A percentile compares a stretch with the other conserved stretches of the same genome.
These are phyloP conservation scores for Penicillium egyptiacum DNA, from an alignment of 495 filamentous ascomycete genomes.

Conservation along the genomic window DNA sequence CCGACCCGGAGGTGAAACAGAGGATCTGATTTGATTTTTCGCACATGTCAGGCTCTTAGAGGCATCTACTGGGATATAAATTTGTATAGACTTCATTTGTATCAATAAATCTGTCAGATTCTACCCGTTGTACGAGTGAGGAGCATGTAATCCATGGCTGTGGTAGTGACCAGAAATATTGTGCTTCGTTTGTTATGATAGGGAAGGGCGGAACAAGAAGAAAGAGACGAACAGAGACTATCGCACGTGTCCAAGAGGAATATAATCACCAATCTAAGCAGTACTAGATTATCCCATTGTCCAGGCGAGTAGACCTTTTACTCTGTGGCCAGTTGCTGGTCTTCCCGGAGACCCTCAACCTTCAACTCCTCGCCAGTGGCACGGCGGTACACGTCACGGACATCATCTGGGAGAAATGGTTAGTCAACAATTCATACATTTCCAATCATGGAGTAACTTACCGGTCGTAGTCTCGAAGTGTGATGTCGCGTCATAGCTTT, in stretches of 20 bases:
- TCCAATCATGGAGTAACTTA: constrained; percentile 28
- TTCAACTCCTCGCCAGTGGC: constrained; percentile 86
- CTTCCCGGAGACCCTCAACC: constrained; percentile 55
- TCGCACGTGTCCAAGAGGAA: constrained; percentile 33
- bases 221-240: constrained; percentile 23
- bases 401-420: constrained; percentile 62
- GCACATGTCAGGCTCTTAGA: neutral
- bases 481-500: constrained; percentile 95
- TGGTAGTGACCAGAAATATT: constrained; percentile 18
- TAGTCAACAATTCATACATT: constrained; percentile 2
- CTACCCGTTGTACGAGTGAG: constrained; percentile 3
- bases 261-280: constrained; percentile 36
- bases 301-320: constrained; percentile 26
- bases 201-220: constrained; percentile 18
- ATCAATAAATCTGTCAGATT: neutral
- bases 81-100: constrained; percentile 7
- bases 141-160: constrained; percentile 3
- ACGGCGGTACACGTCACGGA: constrained; percentile 88
- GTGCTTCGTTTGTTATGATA: constrained; percentile 20
- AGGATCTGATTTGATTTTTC: constrained; percentile 21
- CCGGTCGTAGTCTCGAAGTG: constrained; percentile 93
- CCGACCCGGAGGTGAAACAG: constrained; percentile 47
- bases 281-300: constrained; percentile 31
- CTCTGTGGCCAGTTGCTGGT: constrained; percentile 51
- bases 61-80: neutral